These are phyloP conservation scores for Fraxinus paxiana DNA, from an alignment of 305 asterid species.

Conservation along the genomic window DNA sequence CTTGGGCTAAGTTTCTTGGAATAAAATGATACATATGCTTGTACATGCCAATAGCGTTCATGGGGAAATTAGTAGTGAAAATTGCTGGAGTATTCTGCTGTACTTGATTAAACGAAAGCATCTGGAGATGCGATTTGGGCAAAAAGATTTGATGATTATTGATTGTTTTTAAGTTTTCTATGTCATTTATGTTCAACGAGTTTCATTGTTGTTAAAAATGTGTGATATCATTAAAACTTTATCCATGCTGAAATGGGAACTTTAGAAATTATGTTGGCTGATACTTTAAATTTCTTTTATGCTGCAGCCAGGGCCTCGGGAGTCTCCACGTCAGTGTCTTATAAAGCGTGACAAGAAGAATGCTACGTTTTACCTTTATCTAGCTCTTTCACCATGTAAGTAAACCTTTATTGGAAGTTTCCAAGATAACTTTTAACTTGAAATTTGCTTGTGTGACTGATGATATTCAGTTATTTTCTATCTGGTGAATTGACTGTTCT, in stretches of 20 bases:
- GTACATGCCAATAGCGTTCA: not conserved
- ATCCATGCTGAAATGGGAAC: not conserved
- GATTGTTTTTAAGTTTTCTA: not conserved
- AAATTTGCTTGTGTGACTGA: not conserved
- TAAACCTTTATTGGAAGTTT: constrained; percentile 13
- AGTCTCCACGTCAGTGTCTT: constrained; percentile 69
- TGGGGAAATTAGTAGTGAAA: not conserved
- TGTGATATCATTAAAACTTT: not conserved
- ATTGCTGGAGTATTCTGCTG: not conserved
- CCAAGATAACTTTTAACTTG: constrained; percentile 3
- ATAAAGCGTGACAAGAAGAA: constrained; percentile 93
- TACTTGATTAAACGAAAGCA: not conserved
- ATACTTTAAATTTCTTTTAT: not conserved
- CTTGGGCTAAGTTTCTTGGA: not conserved
- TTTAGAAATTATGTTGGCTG: not conserved
- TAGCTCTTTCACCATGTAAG: constrained; percentile 82
- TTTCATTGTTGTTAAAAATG: not conserved
- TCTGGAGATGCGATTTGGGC: not conserved
- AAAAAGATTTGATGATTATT: not conserved
- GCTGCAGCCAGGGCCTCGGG: constrained; percentile 89
- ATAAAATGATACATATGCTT: not conserved
- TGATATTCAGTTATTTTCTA: constrained; percentile 1
- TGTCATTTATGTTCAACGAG: not conserved
- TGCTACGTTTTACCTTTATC: constrained; percentile 66
- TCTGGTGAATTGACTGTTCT: constrained; percentile 6